Evolutionary conservation across 495 filamentous ascomycete species (phyloP), one percentile per base, ranked within the genome.

Genomic region (Jackrogersella multiformis): DNA sequence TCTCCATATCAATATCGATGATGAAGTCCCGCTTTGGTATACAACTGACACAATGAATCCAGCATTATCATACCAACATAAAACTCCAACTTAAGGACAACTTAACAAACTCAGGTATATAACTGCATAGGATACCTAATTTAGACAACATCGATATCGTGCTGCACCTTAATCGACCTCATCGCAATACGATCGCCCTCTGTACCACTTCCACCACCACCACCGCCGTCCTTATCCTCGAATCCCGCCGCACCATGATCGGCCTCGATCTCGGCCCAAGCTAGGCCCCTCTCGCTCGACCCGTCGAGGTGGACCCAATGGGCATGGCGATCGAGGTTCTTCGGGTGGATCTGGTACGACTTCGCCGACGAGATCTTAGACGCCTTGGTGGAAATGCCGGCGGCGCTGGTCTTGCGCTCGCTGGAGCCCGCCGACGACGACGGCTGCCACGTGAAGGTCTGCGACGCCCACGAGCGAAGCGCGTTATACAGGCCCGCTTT

Each of bases 1-100:
- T 46, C 16, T 58, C 45, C 23, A 63, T 58, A 28, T 74, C 72
- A 13, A 66, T 20, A 15, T 60, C 46, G 2, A 61, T 15, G 23
- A 74, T 70, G 36, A 73, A 74, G 8, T n/a, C n/a, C n/a, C n/a
- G n/a, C n/a, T n/a, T n/a, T n/a, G n/a, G n/a, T n/a, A n/a, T n/a
- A n/a, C n/a, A n/a, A n/a, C n/a, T n/a, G n/a, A n/a, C n/a, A n/a
- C n/a, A n/a, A n/a, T n/a, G n/a, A n/a, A n/a, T n/a, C n/a, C n/a
- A n/a, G n/a, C n/a, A 18, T 21, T 6, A 21, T 18, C 39, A 18
- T 42, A 42, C 15, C 16, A 21, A 20, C 16, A 18, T 21, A 6
- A 8, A 42, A 18, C 18, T 9, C 16, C 39, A 42, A 5, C 32
- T n/a, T n/a, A n/a, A n/a, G 9, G 4, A 35, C 9, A 18, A 42